These are phyloP conservation scores for Inga laurina DNA, from an alignment of 306 rosid genomes.

Conservation along the genomic window DNA sequence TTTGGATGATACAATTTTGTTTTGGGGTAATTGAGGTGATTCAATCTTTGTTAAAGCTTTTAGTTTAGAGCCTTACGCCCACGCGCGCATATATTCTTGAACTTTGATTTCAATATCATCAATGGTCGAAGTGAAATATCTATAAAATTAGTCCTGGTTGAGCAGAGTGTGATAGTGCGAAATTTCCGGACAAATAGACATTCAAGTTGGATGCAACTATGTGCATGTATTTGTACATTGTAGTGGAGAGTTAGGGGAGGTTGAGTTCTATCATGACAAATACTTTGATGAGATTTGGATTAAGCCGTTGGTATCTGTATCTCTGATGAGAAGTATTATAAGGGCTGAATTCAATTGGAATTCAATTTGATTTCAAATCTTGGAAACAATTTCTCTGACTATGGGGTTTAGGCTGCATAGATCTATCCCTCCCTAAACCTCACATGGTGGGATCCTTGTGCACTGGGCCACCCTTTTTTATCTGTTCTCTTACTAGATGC, in stretches of 20 bases:
- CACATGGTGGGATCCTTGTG: too few relatives aligned
- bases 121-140: constrained; percentile 13
- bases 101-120: constrained; percentile 15
- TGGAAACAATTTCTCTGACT: too few relatives aligned
- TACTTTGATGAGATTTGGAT: background rate
- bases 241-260: background rate
- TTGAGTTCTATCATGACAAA: background rate
- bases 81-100: background rate
- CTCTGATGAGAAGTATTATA: background rate
- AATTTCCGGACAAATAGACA: constrained; percentile 14
- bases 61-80: background rate
- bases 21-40: background rate
- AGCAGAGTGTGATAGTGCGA: background rate
- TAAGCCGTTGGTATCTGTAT: background rate
- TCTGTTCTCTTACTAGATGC: background rate
- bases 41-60: constrained; percentile 18
- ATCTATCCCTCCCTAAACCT: too few relatives aligned
- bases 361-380: too few relatives aligned
- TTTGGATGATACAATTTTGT: background rate
- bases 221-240: background rate
- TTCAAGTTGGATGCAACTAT: background rate
- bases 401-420: too few relatives aligned
- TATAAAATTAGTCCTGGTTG: constrained; percentile 9
- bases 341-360: background rate
- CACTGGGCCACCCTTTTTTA: background rate